Base-by-base conservation (phyloP, 2,329 filamentous ascomycete genomes). In the Sporothrix pallida region DNA sequence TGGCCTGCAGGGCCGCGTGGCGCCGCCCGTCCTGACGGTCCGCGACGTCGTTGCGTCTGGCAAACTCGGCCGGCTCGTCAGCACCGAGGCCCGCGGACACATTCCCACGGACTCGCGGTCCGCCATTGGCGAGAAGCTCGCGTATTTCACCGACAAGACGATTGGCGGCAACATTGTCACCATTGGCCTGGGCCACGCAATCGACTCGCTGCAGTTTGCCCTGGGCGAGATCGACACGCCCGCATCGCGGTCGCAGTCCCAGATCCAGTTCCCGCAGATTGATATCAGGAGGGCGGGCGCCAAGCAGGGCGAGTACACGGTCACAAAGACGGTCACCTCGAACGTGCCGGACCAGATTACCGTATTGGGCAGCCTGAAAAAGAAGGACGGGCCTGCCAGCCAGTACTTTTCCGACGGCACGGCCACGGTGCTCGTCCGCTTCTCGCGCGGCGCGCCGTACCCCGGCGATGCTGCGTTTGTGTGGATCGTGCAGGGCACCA, bases 401-500 rank as follows among this genome's bases (percentile, higher is more conserved):
- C 50, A 56, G 8, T 50, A 23, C 62, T 69, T 72, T 4, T 44
- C 23, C 17, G 70, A 72, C 46, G 44, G 42, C 46, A 20, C 48
- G 2, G 85, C 86, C 0, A 82, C 83, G 0, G 77, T 88, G 0
- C 82, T 82, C 0, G 75, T 84, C n/a, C 83, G 83, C 4, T 83
- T 86, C 75, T 84, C 85, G 3, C 83, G 83, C 15, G 87, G 87
- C 0, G 81, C 83, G 17, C 82, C 84, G 0, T 88, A 88, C 78
- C 83, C 83, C 0, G 84, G 81, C 0, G 83, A 85, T 0, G 82
- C 85, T 0, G 81, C 80, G 1, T 77, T 87, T 0, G 78, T 83
- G 0, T 89, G 87, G 85, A 83, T 81, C 7, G 83, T 90, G 54
- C 81, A 84, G 62, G 87, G 88, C 23, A 84, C 86, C 70, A 84